Evolutionary conservation across 2,329 filamentous ascomycete genomes (phyloP).

Genomic region (Setomelanomma holmii): DNA sequence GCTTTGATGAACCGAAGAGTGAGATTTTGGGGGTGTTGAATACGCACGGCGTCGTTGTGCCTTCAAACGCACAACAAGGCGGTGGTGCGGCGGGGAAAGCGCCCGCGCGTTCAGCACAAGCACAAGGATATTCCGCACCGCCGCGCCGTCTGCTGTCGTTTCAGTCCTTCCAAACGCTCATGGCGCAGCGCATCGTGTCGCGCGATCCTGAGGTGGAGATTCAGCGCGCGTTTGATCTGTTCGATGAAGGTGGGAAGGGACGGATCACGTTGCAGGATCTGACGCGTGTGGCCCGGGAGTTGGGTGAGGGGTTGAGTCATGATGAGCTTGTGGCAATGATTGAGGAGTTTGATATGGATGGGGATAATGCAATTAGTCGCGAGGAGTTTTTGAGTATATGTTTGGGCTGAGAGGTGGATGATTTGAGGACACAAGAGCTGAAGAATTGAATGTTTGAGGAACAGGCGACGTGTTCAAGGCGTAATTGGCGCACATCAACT

Average conservation of each 20-base stretch:
- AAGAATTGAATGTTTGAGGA: neutral
- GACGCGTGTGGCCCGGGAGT: slow-evolving; percentile 82
- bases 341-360: slow-evolving; percentile 95
- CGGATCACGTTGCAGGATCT: slow-evolving; percentile 89
- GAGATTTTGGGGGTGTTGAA: slow-evolving; percentile 84
- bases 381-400: slow-evolving; percentile 74
- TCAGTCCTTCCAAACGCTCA: slow-evolving; percentile 73
- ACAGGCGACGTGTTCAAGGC: slow-evolving; percentile 10
- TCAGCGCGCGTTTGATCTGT: slow-evolving; percentile 86
- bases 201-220: slow-evolving; percentile 93
- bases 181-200: slow-evolving; percentile 79
- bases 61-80: neutral
- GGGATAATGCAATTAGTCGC: slow-evolving; percentile 76
- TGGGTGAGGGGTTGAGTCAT: slow-evolving; percentile 92
- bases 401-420: slow-evolving; percentile 48
- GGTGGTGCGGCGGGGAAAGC: neutral
- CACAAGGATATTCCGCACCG: slow-evolving; percentile 30
- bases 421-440: neutral
- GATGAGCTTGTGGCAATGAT: slow-evolving; percentile 96
- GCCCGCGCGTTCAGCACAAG: slow-evolving; percentile 3
- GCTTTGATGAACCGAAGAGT: slow-evolving; percentile 87
- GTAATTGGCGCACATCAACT: neutral
- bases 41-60: slow-evolving; percentile 66
- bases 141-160: slow-evolving; percentile 74
- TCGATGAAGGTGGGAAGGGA: slow-evolving; percentile 91